These are phyloP conservation scores for Avena insularis DNA, from an alignment of 176 grass and related monocot species.

Conservation along the genomic window DNA sequence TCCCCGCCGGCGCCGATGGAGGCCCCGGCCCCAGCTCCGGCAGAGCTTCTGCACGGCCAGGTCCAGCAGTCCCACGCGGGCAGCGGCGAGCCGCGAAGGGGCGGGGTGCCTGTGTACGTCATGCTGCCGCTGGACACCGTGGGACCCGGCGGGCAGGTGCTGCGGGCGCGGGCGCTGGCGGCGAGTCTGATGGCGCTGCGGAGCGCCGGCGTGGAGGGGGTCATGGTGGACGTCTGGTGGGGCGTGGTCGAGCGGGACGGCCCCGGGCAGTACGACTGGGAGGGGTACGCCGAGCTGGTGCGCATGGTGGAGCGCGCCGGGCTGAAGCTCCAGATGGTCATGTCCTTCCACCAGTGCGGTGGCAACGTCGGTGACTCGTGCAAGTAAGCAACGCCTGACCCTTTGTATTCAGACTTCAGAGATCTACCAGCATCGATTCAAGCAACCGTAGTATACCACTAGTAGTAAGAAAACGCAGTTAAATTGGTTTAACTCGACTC, in stretches of 20 bases:
- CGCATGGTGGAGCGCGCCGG: constrained; percentile 84
- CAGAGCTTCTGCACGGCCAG: constrained; percentile 54
- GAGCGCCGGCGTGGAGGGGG: constrained; percentile 88
- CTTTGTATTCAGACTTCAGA: too few species aligned
- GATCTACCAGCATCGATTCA: background rate
- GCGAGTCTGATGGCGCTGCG: constrained; percentile 81
- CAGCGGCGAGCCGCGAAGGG: background rate
- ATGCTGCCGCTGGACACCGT: constrained; percentile 96
- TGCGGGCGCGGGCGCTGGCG: constrained; percentile 58
- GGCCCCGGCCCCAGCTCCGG: background rate
- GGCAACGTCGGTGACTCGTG: constrained; percentile 97
- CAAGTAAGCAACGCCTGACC: constrained; percentile 60
- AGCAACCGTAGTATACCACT: background rate
- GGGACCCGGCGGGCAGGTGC: constrained; percentile 52
- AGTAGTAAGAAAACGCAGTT: background rate
- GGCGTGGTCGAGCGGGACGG: constrained; percentile 83
- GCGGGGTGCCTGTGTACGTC: constrained; percentile 79
- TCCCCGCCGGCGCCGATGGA: background rate
- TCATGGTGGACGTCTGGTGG: constrained; percentile 99
- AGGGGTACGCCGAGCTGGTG: constrained; percentile 81
- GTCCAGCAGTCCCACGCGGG: background rate
- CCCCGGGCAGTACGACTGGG: constrained; percentile 78
- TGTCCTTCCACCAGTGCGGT: constrained; percentile 97
- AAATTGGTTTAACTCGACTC: background rate
- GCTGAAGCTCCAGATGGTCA: constrained; percentile 94